Conservation (phyloP, 192 early-diverging fungal genomes). For the Kappamyces sp. region DNA sequence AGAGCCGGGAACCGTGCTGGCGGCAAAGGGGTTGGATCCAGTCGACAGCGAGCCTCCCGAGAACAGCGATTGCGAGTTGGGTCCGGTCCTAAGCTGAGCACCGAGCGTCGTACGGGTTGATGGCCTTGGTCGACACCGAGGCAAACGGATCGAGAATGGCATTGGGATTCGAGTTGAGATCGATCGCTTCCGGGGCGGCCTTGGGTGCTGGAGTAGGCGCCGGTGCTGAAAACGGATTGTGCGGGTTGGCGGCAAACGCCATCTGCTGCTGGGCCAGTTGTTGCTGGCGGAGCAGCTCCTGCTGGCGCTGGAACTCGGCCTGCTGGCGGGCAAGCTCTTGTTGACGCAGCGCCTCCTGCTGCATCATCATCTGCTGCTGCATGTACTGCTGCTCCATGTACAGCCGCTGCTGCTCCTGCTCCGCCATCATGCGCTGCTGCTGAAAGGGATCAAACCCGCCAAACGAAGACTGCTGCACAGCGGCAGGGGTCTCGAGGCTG, state of each 20-base stretch:
- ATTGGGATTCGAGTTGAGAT: conserved; percentile 8
- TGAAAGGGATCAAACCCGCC: conserved; percentile 28
- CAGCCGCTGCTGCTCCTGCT: conserved; percentile 33
- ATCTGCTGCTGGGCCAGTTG: conserved; percentile 23
- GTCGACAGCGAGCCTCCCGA: no score
- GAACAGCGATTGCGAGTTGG: no score
- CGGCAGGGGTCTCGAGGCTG: conserved; percentile 25
- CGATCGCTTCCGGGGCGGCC: conserved; percentile 14
- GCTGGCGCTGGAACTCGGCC: background rate
- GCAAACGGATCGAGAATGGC: conserved; percentile 30
- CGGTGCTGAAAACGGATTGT: conserved; percentile 18
- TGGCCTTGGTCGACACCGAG: conserved; percentile 9
- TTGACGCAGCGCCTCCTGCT: conserved; percentile 28
- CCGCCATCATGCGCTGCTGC: conserved; percentile 25
- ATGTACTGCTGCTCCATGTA: conserved; percentile 24
- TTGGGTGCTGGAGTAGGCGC: conserved; percentile 5
- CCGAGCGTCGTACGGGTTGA: no score
- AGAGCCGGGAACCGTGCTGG: background rate
- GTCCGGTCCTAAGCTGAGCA: no score
- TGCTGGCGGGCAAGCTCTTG: conserved; percentile 14
- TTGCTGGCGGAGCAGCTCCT: conserved; percentile 15
- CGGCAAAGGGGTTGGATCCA: no score
- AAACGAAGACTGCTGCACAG: conserved; percentile 26
- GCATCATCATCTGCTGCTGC: conserved; percentile 27
- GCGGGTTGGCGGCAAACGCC: background rate